Conservation (phyloP, 805 yeast species). For the Candida stauntonica region DNA sequence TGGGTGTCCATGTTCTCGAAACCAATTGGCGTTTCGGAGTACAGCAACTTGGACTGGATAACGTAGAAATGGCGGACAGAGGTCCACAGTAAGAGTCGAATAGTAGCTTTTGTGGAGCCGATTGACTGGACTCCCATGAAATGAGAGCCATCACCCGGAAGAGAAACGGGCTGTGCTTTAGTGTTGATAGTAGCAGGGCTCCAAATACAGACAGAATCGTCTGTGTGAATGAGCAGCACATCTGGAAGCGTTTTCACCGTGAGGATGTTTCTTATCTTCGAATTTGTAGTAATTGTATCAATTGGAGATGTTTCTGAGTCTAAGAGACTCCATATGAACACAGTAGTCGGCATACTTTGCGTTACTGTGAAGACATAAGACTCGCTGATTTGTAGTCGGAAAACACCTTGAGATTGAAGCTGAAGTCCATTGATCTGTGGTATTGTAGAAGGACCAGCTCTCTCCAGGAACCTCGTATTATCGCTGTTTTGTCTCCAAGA, state of each 20-base stretch:
- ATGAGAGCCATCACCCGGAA: slow-evolving; percentile 2
- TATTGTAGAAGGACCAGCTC: slow-evolving; percentile 1
- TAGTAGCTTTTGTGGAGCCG: slow-evolving; percentile 1
- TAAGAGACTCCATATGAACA: slow-evolving; percentile 14
- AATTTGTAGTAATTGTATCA: slow-evolving; percentile 10
- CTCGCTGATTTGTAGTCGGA: slow-evolving; percentile 1
- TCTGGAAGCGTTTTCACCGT: slow-evolving; percentile 1
- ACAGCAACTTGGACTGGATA: slow-evolving; percentile 1
- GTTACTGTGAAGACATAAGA: slow-evolving; percentile 2
- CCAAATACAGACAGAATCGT: slow-evolving; percentile 15
- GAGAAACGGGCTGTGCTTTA: not conserved
- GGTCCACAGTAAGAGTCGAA: slow-evolving; percentile 9
- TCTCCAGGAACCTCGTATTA: slow-evolving; percentile 5
- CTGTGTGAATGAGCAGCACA: slow-evolving; percentile 5
- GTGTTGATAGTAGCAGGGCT: slow-evolving; percentile 3
- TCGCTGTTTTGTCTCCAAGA: slow-evolving; percentile 14
- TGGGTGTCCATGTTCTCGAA: slow-evolving; percentile 14
- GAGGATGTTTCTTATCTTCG: slow-evolving; percentile 8
- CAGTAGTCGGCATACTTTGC: slow-evolving; percentile 16
- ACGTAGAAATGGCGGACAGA: slow-evolving; percentile 8
- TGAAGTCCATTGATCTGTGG: slow-evolving; percentile 9
- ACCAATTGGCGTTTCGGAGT: not conserved
- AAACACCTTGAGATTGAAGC: slow-evolving; percentile 7
- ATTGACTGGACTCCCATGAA: slow-evolving; percentile 10
- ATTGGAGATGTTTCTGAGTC: slow-evolving; percentile 2